Base-by-base conservation (phyloP, 2,329 filamentous ascomycete genomes). In the Verticillium longisporum region DNA sequence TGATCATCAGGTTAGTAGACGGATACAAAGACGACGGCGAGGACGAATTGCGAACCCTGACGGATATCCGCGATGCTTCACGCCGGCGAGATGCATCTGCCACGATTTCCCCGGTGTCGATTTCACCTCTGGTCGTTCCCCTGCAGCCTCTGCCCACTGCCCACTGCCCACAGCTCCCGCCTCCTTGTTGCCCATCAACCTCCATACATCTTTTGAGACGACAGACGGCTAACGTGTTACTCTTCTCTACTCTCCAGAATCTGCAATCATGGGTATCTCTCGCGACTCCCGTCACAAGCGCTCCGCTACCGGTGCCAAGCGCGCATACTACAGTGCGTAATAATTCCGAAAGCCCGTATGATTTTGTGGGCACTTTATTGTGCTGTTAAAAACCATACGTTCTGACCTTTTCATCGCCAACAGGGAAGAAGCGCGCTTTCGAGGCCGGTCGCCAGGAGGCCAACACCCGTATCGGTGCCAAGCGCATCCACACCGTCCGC, bases 231-330 rank as follows among this genome's bases (percentile, higher is more conserved):
- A 61, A 32, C 54, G 26, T 56, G 34, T 61, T n/a, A 14, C 26
- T 57, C 14, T 37, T 14, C 33, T 59, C 41, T 61, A 65, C 64
- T 61, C 69, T 73, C 69, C 79, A 88, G 84, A 84, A 83, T 84
- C 83, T 83, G 88, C 88, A 90, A 91, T 88, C 84, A 94, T 94
- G 90, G 91, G 95, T 99, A 98, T 99, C 86, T 97, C 94, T 83
- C 91, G 95, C 86, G 94, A 98, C 85, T 97, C 92, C 81, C 92
- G 95, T 86, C 95, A 99, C 89, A 99, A 99, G 91, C 93, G 95
- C 85, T 93, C 92, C 83, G 93, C 94, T 81, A 91, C 96, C 80
- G 96, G 95, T 87, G 95, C 96, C 77, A 99, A 99, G 90, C 89
- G 90, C 80, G 86, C 90, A 83, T 90, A 88, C 84, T 95, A 94